Evolutionary conservation across 371 early-diverging fungal species (phyloP), one percentile per base, ranked within the genome.

Genomic region (Mortierella sp.): DNA sequence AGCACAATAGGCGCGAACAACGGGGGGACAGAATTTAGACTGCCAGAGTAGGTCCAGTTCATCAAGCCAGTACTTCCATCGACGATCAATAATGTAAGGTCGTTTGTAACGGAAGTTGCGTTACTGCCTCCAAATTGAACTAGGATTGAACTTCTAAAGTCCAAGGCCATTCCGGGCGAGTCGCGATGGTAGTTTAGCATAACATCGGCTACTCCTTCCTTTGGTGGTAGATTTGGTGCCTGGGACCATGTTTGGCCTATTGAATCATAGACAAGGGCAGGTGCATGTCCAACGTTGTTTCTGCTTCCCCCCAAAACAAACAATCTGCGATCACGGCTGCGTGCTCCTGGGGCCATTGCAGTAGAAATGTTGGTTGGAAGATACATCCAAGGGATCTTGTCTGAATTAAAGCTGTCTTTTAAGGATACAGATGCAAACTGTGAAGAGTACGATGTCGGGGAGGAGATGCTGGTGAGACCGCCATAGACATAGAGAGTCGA

Each of bases 71-170:
- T 45, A 8, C 43, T 28, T 55, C 47, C 65, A 60, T 50, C 58
- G 13, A 69, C 64, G 28, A 73, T 50, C 38, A 79, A 48, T 32
- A 70, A n/a, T 19, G 62, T 58, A 21, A 79, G 55, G n/a, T 60
- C 64, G 38, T 79, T 79, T 19, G 65, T 74, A 7, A 64, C 43
- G n/a, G 32, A 19, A 7, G 68, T 72, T 1, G 60, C 66, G 24
- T 79, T 67, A 16, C 32, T 21, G 9, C 79, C 79, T 33, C 79
- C 79, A 74, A 74, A 79, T 33, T 67, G 70, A 19, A 79, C 52
- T 36, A 79, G 28, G 36, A 67, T 38, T 3, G 67, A 63, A 10
- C 13, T 63, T 38, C 48, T 53, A 9, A 3, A 13, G 28, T 79
- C 79, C 59, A 74, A 22, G 3, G 70, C 60, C 61, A 70, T 65